These are phyloP conservation scores for Gastrolobium villosum DNA, from an alignment of 306 rosid genomes.

Conservation along the genomic window DNA sequence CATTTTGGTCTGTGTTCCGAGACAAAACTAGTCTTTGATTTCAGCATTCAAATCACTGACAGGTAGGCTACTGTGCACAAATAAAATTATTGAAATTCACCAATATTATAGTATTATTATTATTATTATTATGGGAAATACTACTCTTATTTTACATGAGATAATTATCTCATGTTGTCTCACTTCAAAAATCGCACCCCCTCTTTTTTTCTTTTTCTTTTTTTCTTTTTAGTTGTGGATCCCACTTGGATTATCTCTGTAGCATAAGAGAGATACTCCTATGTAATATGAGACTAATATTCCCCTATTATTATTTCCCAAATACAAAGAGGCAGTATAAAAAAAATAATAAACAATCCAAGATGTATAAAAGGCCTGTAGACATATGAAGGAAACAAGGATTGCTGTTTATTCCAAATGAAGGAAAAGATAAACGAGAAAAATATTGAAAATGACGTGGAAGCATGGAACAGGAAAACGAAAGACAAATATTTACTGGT, in stretches of 20 bases:
- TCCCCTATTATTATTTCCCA: no score
- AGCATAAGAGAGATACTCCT: no score
- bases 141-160: no score
- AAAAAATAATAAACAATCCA: not conserved
- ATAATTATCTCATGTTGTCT: no score
- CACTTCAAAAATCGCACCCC: no score
- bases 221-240: no score
- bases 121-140: no score
- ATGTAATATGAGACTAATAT: no score
- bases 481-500: constrained; percentile 33
- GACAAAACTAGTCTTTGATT: not conserved
- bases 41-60: not conserved
- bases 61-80: not conserved
- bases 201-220: no score
- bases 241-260: no score
- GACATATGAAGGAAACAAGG: not conserved
- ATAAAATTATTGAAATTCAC: constrained; percentile 3
- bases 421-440: constrained; percentile 18
- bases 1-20: no score
- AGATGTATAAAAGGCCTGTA: constrained; percentile 29
- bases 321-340: not conserved
- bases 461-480: constrained; percentile 28
- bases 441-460: constrained; percentile 5
- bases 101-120: not conserved
- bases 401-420: not conserved